Evolutionary conservation across 345 rosid species (phyloP).

Genomic region (Erucastrum elatum): DNA sequence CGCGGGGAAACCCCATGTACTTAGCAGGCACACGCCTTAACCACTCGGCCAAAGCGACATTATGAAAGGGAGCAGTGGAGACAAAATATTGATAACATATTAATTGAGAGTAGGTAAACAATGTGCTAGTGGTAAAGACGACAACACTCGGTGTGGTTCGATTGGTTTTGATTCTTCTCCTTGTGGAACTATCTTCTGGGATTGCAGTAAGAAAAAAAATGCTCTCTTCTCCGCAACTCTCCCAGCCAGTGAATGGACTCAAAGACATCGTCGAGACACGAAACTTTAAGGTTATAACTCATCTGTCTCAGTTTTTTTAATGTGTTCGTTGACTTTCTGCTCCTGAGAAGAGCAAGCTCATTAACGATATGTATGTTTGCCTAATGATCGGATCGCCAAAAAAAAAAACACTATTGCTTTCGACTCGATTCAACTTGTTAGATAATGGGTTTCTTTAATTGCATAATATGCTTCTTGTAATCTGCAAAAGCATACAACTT

Average conservation of each 20-base stretch:
- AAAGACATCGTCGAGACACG: slow-evolving; percentile 65
- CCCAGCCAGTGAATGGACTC: slow-evolving; percentile 63
- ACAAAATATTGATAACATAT: too few species aligned
- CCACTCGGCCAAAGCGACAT: slow-evolving; percentile 61
- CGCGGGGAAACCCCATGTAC: slow-evolving; percentile 69
- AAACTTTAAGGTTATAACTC: slow-evolving; percentile 67
- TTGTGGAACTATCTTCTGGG: background rate
- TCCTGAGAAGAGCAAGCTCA: background rate
- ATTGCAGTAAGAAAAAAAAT: slow-evolving; percentile 5
- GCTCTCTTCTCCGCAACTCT: slow-evolving; percentile 39
- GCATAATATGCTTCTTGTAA: background rate
- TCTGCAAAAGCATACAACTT: slow-evolving; percentile 8
- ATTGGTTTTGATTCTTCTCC: background rate
- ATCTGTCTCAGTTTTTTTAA: background rate
- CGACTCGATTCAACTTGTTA: background rate
- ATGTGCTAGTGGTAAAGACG: background rate
- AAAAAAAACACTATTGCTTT: background rate
- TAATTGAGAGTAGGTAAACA: background rate
- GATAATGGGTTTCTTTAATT: background rate
- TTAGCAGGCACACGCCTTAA: slow-evolving; percentile 71
- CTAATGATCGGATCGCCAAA: background rate
- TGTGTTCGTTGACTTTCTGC: background rate
- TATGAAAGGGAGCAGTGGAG: background rate
- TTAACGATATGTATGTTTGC: background rate
- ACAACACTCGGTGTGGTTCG: background rate